phyloP scores from a whole-genome alignment of 2,329 filamentous ascomycete species.

The Botrytis hyacinthi region DNA sequence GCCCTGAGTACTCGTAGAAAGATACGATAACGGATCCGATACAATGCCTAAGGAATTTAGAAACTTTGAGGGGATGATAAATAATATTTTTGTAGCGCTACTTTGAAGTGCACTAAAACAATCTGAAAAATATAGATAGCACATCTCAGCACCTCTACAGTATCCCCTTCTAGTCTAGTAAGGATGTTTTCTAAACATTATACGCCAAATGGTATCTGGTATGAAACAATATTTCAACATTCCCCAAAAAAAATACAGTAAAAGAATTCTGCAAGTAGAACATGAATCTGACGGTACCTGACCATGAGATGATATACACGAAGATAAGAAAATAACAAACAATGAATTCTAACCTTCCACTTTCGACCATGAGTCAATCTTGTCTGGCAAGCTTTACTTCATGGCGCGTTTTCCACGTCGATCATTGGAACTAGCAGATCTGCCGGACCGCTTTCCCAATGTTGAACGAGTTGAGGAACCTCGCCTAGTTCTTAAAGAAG shows the following conservation, averaged over 20 bases:
- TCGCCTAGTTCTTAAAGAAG: constrained; percentile 13
- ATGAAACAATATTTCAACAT: constrained; percentile 15
- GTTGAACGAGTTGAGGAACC: constrained; percentile 14
- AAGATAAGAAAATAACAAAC: constrained; percentile 1
- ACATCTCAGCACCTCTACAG: constrained; percentile 6
- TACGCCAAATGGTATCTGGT: constrained; percentile 15
- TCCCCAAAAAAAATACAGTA: constrained; percentile 1
- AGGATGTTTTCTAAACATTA: constrained; percentile 13
- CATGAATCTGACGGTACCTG: constrained; percentile 18
- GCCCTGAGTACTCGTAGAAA: background rate
- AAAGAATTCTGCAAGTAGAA: constrained; percentile 6
- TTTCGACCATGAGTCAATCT: background rate
- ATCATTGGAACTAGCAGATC: constrained; percentile 30
- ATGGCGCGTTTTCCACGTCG: constrained; percentile 33
- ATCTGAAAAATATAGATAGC: constrained; percentile 12
- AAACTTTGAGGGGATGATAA: background rate
- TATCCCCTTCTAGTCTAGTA: constrained; percentile 6
- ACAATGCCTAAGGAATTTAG: background rate
- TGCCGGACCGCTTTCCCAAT: constrained; percentile 26
- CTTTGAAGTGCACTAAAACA: background rate
- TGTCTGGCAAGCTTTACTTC: constrained; percentile 29
- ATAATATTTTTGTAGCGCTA: background rate
- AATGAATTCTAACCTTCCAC: background rate
- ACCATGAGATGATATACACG: constrained; percentile 19
- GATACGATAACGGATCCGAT: background rate